phyloP scores from a whole-genome alignment of 306 rosid species.

The Trichosanthes cucumerina region DNA sequence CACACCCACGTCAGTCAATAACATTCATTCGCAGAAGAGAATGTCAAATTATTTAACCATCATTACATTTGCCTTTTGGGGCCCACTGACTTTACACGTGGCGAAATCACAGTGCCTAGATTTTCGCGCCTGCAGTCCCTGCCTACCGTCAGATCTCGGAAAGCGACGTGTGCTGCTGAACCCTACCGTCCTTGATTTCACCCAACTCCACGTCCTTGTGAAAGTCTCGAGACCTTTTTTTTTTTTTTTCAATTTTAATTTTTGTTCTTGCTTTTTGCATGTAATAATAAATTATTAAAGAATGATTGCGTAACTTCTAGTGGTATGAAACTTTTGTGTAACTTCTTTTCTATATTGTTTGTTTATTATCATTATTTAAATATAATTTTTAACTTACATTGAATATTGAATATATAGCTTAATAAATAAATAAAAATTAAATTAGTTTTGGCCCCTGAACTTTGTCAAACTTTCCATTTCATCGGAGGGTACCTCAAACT shows the following conservation, averaged over 20 bases:
- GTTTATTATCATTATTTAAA: no score
- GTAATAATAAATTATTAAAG: background rate
- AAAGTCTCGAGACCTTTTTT: background rate
- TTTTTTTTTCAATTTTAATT: background rate
- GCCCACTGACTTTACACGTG: background rate
- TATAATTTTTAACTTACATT: no score
- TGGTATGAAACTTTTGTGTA: background rate
- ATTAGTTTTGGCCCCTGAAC: no score
- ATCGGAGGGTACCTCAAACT: no score
- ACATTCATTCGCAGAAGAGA: background rate
- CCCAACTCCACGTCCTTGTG: constrained; percentile 5
- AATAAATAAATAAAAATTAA: no score
- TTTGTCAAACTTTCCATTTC: no score
- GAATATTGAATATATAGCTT: no score
- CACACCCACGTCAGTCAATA: background rate
- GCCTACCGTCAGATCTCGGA: constrained; percentile 5
- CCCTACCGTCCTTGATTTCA: constrained; percentile 13
- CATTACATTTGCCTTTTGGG: background rate
- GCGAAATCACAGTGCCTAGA: background rate
- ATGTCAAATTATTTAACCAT: constrained; percentile 11
- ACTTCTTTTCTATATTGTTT: background rate
- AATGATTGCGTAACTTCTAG: background rate
- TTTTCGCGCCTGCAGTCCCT: background rate
- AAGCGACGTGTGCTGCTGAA: background rate
- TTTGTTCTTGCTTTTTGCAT: background rate